Evolutionary conservation across 2,329 filamentous ascomycete species (phyloP).

Genomic region (Colletotrichum graminicola): DNA sequence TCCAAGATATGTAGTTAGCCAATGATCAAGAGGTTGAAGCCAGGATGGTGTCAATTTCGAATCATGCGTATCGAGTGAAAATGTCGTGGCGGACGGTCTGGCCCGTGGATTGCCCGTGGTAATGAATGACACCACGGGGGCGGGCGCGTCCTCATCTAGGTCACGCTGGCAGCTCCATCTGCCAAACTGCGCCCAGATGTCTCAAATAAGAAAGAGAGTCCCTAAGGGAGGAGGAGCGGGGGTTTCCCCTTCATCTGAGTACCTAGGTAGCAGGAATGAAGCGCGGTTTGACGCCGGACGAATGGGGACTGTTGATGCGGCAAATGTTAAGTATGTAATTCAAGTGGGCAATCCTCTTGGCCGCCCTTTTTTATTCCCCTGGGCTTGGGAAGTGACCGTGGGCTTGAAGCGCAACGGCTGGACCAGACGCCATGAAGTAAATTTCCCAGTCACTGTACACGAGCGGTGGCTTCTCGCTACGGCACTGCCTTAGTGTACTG

Average conservation of each 20-base stretch:
- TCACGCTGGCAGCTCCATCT: constrained; percentile 34
- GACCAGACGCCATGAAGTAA: not conserved
- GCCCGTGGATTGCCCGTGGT: constrained; percentile 36
- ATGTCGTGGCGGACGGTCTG: constrained; percentile 24
- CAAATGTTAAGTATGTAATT: constrained; percentile 23
- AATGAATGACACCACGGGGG: constrained; percentile 23
- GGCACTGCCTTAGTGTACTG: not conserved
- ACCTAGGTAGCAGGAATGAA: constrained; percentile 5
- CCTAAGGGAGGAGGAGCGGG: not conserved
- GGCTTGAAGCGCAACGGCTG: constrained; percentile 30
- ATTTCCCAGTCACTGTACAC: constrained; percentile 8
- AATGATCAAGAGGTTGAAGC: constrained; percentile 1
- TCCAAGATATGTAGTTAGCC: constrained; percentile 8
- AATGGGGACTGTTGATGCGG: constrained; percentile 11
- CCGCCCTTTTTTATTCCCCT: not conserved
- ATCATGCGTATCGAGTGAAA: constrained; percentile 10
- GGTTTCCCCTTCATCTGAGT: constrained; percentile 9
- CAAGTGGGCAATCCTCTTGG: not conserved
- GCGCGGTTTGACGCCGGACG: constrained; percentile 17
- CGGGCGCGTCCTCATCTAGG: constrained; percentile 11
- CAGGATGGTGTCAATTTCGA: constrained; percentile 35
- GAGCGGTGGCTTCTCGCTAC: constrained; percentile 12
- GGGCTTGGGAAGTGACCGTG: not conserved
- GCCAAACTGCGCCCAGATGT: constrained; percentile 29
- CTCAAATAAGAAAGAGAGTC: constrained; percentile 2